Evolutionary conservation across 257 asterid species (phyloP).

Genomic region (Dorcoceras hygrometricum): DNA sequence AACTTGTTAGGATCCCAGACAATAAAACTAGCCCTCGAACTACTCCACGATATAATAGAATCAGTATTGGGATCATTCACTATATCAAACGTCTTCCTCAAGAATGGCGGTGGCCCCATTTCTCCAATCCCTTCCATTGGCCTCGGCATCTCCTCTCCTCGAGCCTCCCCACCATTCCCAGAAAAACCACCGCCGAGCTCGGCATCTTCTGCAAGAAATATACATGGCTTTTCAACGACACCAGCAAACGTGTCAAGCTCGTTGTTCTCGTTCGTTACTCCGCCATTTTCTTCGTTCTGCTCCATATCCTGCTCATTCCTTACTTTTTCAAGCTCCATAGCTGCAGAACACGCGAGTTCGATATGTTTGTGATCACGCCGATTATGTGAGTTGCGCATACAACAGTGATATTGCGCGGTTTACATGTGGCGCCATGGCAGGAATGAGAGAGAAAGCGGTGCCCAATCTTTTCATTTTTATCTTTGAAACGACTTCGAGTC

Average conservation of each 20-base stretch:
- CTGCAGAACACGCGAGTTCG: no score
- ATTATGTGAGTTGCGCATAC: no score
- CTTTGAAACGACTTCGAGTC: no score
- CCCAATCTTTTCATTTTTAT: no score
- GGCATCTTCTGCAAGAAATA: not conserved
- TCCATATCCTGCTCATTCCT: not conserved
- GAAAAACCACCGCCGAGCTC: no score
- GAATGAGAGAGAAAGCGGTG: no score
- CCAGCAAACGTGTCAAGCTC: no score
- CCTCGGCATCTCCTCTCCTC: not conserved
- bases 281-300: not conserved
- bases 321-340: not conserved
- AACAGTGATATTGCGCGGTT: no score
- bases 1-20: not conserved
- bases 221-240: not conserved
- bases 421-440: no score
- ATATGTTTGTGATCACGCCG: no score
- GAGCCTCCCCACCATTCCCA: not conserved
- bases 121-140: not conserved
- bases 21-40: not conserved
- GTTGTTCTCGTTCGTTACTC: no score
- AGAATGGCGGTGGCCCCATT: not conserved
- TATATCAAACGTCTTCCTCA: not conserved
- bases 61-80: not conserved
- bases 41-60: not conserved